phyloP scores from a whole-genome alignment of 192 early-diverging fungal species.

The Geranomyces michiganensis region DNA sequence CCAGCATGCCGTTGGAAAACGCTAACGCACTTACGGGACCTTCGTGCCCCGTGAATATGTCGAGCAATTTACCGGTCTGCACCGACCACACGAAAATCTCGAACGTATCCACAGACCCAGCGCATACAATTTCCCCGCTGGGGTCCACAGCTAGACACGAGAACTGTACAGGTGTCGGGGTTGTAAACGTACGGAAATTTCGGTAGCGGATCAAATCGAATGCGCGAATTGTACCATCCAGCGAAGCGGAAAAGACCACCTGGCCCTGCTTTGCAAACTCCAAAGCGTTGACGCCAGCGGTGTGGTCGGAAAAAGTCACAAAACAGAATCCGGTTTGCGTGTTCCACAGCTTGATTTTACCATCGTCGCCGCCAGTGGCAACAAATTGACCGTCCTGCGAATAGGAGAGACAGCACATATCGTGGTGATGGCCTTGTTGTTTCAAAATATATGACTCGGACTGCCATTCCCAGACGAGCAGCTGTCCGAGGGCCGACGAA shows the following conservation, averaged over 20 bases:
- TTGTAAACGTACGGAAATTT: conserved; percentile 97
- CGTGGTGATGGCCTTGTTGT: conserved; percentile 97
- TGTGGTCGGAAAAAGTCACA: conserved; percentile 95
- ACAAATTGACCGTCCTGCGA: conserved; percentile 92
- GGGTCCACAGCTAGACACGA: conserved; percentile 91
- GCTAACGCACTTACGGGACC: conserved; percentile 84
- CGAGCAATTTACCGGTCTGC: conserved; percentile 96
- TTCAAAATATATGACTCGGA: conserved; percentile 98
- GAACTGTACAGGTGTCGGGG: conserved; percentile 95
- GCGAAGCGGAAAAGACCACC: conserved; percentile 89
- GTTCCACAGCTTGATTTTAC: conserved; percentile 99
- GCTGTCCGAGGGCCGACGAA: conserved; percentile 86
- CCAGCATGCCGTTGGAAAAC: conserved; percentile 84
- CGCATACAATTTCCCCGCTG: conserved; percentile 95
- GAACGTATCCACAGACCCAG: conserved; percentile 90
- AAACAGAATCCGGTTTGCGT: conserved; percentile 94
- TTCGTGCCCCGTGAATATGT: conserved; percentile 90
- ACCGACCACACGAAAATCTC: conserved; percentile 99
- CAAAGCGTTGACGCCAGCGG: conserved; percentile 74
- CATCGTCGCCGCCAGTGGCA: conserved; percentile 95
- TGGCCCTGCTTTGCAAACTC: conserved; percentile 93
- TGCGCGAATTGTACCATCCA: conserved; percentile 98
- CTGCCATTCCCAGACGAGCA: conserved; percentile 99
- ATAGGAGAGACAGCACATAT: conserved; percentile 88
- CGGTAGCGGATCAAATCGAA: conserved; percentile 97